These are phyloP conservation scores for Ichthyophthirius multifiliis DNA, from an alignment of 169 alveolate genomes.

Conservation along the genomic window DNA sequence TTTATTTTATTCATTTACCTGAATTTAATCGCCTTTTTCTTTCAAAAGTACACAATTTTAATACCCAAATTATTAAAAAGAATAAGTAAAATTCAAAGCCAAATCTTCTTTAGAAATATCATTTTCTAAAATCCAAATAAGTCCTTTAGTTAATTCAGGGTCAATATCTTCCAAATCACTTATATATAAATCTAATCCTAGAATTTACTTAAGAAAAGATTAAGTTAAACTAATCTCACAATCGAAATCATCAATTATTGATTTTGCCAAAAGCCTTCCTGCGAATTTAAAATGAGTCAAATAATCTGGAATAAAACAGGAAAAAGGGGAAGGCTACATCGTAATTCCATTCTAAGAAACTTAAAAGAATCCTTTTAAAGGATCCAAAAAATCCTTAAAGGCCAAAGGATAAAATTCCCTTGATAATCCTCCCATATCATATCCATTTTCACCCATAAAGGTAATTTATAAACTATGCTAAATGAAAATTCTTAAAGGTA, in stretches of 20 bases:
- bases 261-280: conserved; percentile 98
- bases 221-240: conserved; percentile 97
- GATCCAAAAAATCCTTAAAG: conserved; percentile 97
- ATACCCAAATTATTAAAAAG: conserved; percentile 94
- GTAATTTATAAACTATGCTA: too few relatives aligned
- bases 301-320: conserved; percentile 94
- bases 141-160: conserved; percentile 94
- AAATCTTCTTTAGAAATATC: conserved; percentile 89
- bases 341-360: conserved; percentile 81
- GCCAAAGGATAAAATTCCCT: conserved; percentile 97
- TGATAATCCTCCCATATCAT: conserved; percentile 99
- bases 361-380: conserved; percentile 94
- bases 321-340: conserved; percentile 94
- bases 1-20: conserved; percentile 91
- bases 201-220: conserved; percentile 96
- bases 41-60: conserved; percentile 91
- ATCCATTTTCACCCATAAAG: conserved; percentile 99
- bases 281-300: conserved; percentile 95
- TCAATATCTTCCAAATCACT: conserved; percentile 98
- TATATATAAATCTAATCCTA: too few relatives aligned
- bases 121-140: conserved; percentile 92
- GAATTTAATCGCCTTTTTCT: conserved; percentile 91
- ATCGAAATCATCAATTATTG: conserved; percentile 93
- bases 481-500: too few relatives aligned
- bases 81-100: conserved; percentile 83